Base-by-base conservation (phyloP, 495 filamentous ascomycete genomes). In the Amniculicola lignicola region DNA sequence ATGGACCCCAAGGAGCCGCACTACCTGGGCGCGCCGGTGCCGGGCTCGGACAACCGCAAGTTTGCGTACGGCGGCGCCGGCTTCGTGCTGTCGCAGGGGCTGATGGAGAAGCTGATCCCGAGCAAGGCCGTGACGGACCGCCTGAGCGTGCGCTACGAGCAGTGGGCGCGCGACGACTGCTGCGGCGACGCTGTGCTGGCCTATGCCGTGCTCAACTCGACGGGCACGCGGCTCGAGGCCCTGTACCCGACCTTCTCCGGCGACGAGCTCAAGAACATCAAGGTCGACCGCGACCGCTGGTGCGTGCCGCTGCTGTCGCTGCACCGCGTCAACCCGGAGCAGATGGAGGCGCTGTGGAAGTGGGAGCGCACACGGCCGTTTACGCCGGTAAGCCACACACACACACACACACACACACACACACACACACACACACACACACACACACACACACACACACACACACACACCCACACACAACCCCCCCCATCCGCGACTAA, bases 1-100 rank as follows among this genome's bases (percentile, higher is more conserved):
- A 12, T 63, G 12, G 55, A 63, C 21, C 25, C 43, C 1, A 24
- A 14, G 11, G 43, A 18, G 4, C 24, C 35, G 19, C 61, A 59
- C 49, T 63, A 63, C 50, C 50, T 63, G 22, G 61, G 61, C 10
- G 51, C 54, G 19, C 61, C 54, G 0, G 37, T 29, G 2, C 39
- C 42, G n/a, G 44, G 47, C 24, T 27, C 43, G 14, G n/a, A 42
- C 22, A 41, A 54, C 40, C 36, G 41, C 38, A 41, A 36, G 12
- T 63, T 55, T 31, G 55, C 54, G 7, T 63, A 59, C 50, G 55
- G 50, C 11, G 61, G 55, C 27, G 61, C 54, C n/a, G 55, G 61
- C 12, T 39, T 59, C 50, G 61, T 63, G 19, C n/a, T 63, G 31
- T 63, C 61, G 21, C 42, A 59, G n/a, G 61, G 55, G n/a, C 40